Evolutionary conservation across 192 early-diverging fungal genomes (phyloP), one percentile per base, ranked within the genome.

Genomic region (Geranomyces variabilis): DNA sequence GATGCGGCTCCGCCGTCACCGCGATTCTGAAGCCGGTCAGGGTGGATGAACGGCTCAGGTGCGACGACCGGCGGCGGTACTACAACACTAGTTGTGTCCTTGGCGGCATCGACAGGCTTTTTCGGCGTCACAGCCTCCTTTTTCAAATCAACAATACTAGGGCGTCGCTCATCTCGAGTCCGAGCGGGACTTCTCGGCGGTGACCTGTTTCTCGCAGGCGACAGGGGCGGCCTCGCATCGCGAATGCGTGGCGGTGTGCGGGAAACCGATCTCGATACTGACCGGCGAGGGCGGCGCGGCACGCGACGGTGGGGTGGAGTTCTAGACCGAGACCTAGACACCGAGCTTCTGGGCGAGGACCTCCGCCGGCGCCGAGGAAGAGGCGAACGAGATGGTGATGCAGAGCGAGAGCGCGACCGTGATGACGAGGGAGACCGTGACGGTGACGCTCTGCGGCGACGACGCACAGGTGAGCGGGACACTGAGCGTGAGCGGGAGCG

Each of bases 31-130:
- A 26, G 58, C 28, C 58, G 19, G 30, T 60, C 58, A 31, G 58
- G 58, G 58, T 60, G 58, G 58, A 60, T 60, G 58, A 60, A 60
- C 31, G 58, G 31, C 58, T 60, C 31, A 33, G 31, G 14, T 6
- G 30, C 31, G 17, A 17, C 28, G 4, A 26, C 58, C 28, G 58
- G 12, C 58, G 19, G 5, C 3, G 51, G 51, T 53, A 7, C 29
- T 29, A 60, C 31, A 5, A 26, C 22, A 26, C 2, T 26, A 31
- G 58, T 19, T 7, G 28, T 41, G 36, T 10, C 3, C 5, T 10
- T 41, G 36, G 36, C 36, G 36, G n/a, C n/a, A n/a, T n/a, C n/a
- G n/a, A n/a, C n/a, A n/a, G n/a, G n/a, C n/a, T n/a, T n/a, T n/a
- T n/a, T n/a, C n/a, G n/a, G n/a, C n/a, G n/a, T n/a, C n/a, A n/a